Base-by-base conservation (phyloP, 1,284 basidiomycete species). In the Ustilago curta region DNA sequence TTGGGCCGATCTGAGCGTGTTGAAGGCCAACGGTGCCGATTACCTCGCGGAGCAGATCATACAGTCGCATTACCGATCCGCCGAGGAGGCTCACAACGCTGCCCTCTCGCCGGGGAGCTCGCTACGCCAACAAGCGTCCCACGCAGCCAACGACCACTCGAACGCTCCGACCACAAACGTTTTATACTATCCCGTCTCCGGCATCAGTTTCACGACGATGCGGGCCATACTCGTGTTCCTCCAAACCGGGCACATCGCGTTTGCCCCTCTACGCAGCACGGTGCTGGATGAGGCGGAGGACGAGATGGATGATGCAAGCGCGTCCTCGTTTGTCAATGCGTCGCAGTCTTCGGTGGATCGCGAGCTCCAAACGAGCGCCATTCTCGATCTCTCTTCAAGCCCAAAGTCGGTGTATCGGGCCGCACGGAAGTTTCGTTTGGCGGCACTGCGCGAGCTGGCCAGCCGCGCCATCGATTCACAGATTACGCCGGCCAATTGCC, bases 331-430 rank as follows among this genome's bases (percentile, higher is more conserved):
- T 5, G 29, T 53, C 2, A 25, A 29, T 7, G 27, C 9, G 3
- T 2, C 7, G 8, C 16, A 29, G 29, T 3, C 12, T 27, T 16
- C 12, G 23, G 3, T 16, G 43, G n/a, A n/a, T 12, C 8, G 19
- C 14, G 43, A 45, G 5, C 12, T n/a, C n/a, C n/a, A n/a, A n/a
- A n/a, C n/a, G n/a, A n/a, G n/a, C n/a, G n/a, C n/a, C n/a, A n/a
- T n/a, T n/a, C n/a, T n/a, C n/a, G n/a, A n/a, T n/a, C n/a, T n/a
- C n/a, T n/a, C n/a, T n/a, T n/a, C n/a, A n/a, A n/a, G n/a, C 31
- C 57, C 68, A 4, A 76, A 71, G 49, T 64, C 68, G n/a, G 47
- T 71, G 16, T 76, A 71, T 9, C 51, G 57, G 2, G 57, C 60
- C 0, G 73, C 73, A 2, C 40, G 44, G 14, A 53, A 37, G 19